Evolutionary conservation across 208 protist species (phyloP).

Genomic region (Acanthamoeba castellanii): DNA sequence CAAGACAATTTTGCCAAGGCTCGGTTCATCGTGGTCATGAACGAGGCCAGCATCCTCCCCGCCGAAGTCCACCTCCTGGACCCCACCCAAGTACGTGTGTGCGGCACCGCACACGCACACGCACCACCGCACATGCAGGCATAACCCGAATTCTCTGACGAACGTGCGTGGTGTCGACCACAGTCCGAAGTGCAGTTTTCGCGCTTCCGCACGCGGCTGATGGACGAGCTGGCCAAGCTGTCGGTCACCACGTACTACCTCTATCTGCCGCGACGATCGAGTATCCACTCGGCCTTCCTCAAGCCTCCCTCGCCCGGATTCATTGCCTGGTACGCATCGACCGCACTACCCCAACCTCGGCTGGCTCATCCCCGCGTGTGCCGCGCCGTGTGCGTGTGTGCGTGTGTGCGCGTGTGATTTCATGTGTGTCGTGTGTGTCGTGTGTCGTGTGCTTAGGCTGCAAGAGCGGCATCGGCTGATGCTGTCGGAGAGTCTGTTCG

Average conservation of each 20-base stretch:
- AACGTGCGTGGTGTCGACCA: neutral
- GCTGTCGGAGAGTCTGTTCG: neutral
- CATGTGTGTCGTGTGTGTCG: neutral
- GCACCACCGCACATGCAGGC: neutral
- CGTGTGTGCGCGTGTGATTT: too few relatives aligned
- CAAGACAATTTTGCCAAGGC: neutral
- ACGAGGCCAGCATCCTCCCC: slow-evolving; percentile 28
- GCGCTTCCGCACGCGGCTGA: neutral
- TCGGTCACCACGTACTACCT: slow-evolving; percentile 5
- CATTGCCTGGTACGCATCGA: neutral
- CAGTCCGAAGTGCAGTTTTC: neutral
- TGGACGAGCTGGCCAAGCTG: neutral
- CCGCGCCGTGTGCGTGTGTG: neutral
- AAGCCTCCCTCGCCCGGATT: neutral
- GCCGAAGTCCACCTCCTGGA: neutral
- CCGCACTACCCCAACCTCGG: neutral
- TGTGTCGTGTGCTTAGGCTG: neutral
- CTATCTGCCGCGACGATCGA: neutral
- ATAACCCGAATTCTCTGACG: neutral
- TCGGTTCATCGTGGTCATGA: slow-evolving; percentile 23
- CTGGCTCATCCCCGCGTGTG: neutral
- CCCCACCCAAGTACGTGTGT: neutral
- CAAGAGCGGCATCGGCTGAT: neutral
- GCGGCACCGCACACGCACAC: too few relatives aligned
- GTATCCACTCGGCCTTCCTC: neutral